Conservation (phyloP, 768 basidiomycete genomes). For the Paxillus rubicundulus region DNA sequence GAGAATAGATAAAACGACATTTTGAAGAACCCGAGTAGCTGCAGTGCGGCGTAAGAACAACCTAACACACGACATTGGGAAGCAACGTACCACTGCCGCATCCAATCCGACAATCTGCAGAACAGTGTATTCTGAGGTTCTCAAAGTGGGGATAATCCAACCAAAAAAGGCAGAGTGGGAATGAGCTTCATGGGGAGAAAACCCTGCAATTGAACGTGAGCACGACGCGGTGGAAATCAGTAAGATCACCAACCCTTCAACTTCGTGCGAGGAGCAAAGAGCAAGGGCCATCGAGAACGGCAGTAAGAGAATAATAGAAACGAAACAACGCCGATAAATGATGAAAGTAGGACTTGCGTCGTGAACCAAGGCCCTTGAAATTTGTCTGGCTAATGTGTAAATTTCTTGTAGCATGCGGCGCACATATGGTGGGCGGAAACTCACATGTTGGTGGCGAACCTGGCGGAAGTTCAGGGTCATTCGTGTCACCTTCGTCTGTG, state of each 20-base stretch:
- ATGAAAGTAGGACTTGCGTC: constrained; percentile 81
- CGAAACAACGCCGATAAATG: constrained; percentile 70
- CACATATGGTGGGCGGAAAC: constrained; percentile 20
- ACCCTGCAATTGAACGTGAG: constrained; percentile 49
- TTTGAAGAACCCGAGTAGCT: constrained; percentile 95
- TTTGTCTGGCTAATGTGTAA: constrained; percentile 45
- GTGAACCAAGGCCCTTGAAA: constrained; percentile 96
- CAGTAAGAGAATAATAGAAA: constrained; percentile 90
- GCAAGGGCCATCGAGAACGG: constrained; percentile 81
- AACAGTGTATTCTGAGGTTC: constrained; percentile 88
- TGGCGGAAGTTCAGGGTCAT: constrained; percentile 49
- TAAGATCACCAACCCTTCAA: constrained; percentile 70
- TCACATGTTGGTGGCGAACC: constrained; percentile 64
- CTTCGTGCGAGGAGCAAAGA: constrained; percentile 92
- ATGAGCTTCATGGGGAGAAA: constrained; percentile 92
- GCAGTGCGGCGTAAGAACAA: constrained; percentile 5
- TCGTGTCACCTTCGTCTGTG: constrained; percentile 35
- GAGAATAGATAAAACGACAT: constrained; percentile 93
- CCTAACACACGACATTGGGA: neutral
- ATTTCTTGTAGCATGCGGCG: neutral
- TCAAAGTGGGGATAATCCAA: constrained; percentile 92
- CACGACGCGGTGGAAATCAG: neutral
- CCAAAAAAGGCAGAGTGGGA: constrained; percentile 86
- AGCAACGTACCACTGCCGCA: constrained; percentile 80
- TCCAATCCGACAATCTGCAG: constrained; percentile 96